Evolutionary conservation across 208 protist genomes (phyloP).

Genomic region (Wallacemonas sp.): DNA sequence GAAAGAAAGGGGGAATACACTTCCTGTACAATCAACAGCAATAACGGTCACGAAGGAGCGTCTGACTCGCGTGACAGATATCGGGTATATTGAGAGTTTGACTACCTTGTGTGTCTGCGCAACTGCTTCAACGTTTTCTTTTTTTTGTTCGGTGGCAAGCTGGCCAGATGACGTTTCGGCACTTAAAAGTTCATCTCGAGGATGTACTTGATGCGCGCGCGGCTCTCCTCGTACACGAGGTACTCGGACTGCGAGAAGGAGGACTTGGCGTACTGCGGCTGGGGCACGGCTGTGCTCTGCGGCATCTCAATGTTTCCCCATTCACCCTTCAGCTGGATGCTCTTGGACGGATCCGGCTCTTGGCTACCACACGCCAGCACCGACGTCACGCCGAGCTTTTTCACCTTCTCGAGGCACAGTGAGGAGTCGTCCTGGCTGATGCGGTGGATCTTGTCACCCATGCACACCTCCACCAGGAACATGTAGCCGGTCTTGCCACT

Average conservation of each 20-base stretch:
- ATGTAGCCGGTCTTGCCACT: slow-evolving; percentile 23
- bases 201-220: slow-evolving; percentile 32
- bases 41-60: no score
- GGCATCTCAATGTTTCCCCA: slow-evolving; percentile 21
- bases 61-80: no score
- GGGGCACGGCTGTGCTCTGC: slow-evolving; percentile 19
- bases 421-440: slow-evolving; percentile 23
- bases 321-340: slow-evolving; percentile 11
- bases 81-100: no score
- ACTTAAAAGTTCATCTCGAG: slow-evolving; percentile 27
- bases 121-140: slow-evolving; percentile 15
- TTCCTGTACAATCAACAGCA: no score
- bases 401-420: slow-evolving; percentile 22
- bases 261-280: slow-evolving; percentile 16
- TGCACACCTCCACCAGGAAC: slow-evolving; percentile 34
- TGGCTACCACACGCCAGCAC: slow-evolving; percentile 22
- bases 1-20: no score
- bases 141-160: slow-evolving; percentile 22
- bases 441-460: slow-evolving; percentile 29
- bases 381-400: slow-evolving; percentile 12
- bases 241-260: slow-evolving; percentile 32
- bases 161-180: no score
- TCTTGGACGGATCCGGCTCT: slow-evolving; percentile 23
- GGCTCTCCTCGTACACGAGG: slow-evolving; percentile 30
- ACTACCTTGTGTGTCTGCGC: no score